Percentiles rank a stretch among this genome's conserved stretches.
phyloP scores from a whole-genome alignment of 202 grass and related monocot species.

The Zizania palustris region DNA sequence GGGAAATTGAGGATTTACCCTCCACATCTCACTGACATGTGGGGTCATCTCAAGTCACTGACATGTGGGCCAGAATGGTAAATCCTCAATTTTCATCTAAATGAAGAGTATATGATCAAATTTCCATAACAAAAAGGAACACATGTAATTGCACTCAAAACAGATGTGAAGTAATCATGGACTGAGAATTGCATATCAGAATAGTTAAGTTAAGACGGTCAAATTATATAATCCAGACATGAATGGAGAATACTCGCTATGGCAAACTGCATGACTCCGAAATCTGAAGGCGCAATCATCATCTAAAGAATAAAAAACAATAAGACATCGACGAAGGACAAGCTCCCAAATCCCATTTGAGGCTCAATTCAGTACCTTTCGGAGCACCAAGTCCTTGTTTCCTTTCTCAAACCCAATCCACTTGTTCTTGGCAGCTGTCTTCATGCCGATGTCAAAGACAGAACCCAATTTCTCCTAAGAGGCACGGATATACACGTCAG shows the following conservation, averaged over 20 bases:
- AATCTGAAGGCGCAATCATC: not conserved
- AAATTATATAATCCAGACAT: not conserved
- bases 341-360: not conserved
- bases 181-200: not conserved
- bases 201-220: constrained; percentile 2
- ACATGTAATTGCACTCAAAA: constrained; percentile 17
- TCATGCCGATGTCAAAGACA: constrained; percentile 55
- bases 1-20: too few relatives aligned
- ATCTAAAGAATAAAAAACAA: not conserved
- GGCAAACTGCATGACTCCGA: not conserved
- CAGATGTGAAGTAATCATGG: not conserved
- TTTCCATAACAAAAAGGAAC: not conserved
- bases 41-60: too few relatives aligned
- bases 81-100: too few relatives aligned
- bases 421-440: constrained; percentile 63
- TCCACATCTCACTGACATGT: too few relatives aligned
- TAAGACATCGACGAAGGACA: not conserved
- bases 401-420: constrained; percentile 77
- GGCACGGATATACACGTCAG: constrained; percentile 12
- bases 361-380: constrained; percentile 55
- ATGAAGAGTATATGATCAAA: too few relatives aligned
- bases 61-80: too few relatives aligned
- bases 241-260: not conserved
- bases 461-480: constrained; percentile 62
- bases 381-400: constrained; percentile 54